These are phyloP conservation scores for Catharanthus roseus DNA, from an alignment of 257 asterid genomes.

Conservation along the genomic window DNA sequence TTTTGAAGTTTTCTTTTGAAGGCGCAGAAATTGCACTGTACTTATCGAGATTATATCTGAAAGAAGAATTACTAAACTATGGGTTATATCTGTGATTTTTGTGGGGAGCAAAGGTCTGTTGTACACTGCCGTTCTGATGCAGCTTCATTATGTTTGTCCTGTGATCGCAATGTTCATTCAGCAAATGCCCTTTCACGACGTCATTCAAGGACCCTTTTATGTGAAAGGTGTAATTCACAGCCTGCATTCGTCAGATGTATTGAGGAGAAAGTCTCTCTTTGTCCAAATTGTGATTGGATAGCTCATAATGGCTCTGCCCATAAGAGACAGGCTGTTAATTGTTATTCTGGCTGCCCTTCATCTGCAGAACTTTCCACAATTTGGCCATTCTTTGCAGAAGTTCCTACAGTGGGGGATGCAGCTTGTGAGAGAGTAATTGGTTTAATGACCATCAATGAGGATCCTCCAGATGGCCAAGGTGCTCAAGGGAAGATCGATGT, in stretches of 20 bases:
- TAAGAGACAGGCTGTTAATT: constrained; percentile 56
- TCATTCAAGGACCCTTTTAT: constrained; percentile 73
- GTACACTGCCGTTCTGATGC: constrained; percentile 82
- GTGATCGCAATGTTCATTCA: constrained; percentile 84
- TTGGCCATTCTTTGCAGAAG: constrained; percentile 60
- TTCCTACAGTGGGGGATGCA: constrained; percentile 42
- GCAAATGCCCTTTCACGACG: constrained; percentile 85
- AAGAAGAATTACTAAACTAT: constrained; percentile 26
- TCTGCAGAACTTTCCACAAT: constrained; percentile 66
- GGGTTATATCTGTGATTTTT: constrained; percentile 84
- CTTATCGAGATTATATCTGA: not conserved
- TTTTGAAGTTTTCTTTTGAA: constrained; percentile 9
- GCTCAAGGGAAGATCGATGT: constrained; percentile 24
- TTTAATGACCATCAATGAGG: constrained; percentile 46
- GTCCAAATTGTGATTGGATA: constrained; percentile 78
- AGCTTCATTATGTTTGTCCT: constrained; percentile 79
- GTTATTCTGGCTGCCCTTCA: constrained; percentile 85
- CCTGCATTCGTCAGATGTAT: constrained; percentile 68
- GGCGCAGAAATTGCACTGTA: constrained; percentile 12
- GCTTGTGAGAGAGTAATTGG: constrained; percentile 52
- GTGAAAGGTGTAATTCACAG: constrained; percentile 71
- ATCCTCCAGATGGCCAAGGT: constrained; percentile 24
- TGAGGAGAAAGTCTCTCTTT: constrained; percentile 65
- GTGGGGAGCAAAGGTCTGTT: constrained; percentile 64
- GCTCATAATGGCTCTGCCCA: constrained; percentile 50